Evolutionary conservation across 2,329 filamentous ascomycete species (phyloP).

Genomic region (Thermothelomyces thermophilus): DNA sequence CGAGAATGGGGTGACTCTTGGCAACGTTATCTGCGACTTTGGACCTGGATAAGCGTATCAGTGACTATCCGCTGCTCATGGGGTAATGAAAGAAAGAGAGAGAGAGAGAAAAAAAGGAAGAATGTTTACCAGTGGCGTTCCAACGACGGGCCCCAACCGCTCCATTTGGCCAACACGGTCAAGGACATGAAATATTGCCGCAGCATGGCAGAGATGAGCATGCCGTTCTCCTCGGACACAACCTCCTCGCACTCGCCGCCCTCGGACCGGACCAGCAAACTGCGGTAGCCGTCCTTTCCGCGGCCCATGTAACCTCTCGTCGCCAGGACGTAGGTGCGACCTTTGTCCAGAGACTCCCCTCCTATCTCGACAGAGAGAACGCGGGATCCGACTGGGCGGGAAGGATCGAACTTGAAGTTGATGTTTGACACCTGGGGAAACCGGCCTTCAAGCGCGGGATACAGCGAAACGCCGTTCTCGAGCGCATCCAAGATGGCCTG

Average conservation of each 20-base stretch:
- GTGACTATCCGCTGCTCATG: not conserved
- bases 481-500: conserved; percentile 69
- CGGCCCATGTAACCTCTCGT: conserved; percentile 86
- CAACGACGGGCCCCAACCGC: conserved; percentile 58
- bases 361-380: conserved; percentile 57
- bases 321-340: conserved; percentile 62
- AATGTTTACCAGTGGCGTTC: conserved; percentile 53
- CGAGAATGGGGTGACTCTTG: conserved; percentile 21
- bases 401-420: conserved; percentile 63
- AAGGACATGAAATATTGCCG: conserved; percentile 88
- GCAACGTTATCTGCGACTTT: conserved; percentile 11
- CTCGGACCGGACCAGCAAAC: conserved; percentile 66
- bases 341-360: conserved; percentile 53
- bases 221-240: conserved; percentile 78
- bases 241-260: conserved; percentile 72
- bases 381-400: conserved; percentile 52
- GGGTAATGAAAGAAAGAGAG: not conserved
- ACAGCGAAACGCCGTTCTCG: conserved; percentile 74
- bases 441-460: conserved; percentile 76
- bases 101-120: not conserved
- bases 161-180: conserved; percentile 75
- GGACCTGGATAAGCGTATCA: conserved; percentile 10
- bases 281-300: conserved; percentile 78
- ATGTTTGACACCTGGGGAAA: conserved; percentile 88
- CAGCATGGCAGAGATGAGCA: conserved; percentile 78